Conservation (phyloP, 179 eudicot genomes). For the Nepenthes alata region DNA sequence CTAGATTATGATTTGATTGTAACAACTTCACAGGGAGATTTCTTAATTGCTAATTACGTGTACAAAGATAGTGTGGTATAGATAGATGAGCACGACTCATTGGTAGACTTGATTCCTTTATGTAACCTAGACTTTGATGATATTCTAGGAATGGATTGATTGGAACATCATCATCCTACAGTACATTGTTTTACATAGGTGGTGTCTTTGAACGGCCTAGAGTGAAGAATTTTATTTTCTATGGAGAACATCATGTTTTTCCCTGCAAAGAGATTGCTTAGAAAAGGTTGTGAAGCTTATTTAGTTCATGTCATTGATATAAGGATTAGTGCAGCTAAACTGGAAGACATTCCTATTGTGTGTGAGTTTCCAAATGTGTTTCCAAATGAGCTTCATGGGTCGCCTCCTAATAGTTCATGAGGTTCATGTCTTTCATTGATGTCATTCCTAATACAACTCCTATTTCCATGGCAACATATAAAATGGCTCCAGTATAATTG, state of each 20-base stretch:
- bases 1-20: too few relatives aligned
- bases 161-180: background rate
- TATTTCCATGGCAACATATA: background rate
- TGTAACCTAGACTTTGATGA: background rate
- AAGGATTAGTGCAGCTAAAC: background rate
- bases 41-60: too few relatives aligned
- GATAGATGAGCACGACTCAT: too few relatives aligned
- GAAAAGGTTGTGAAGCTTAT: too few relatives aligned
- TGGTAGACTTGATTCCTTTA: background rate
- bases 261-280: background rate
- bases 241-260: background rate
- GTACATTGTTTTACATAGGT: background rate
- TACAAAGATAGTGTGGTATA: too few relatives aligned
- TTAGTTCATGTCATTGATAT: background rate
- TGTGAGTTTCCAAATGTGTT: background rate
- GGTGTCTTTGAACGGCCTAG: background rate
- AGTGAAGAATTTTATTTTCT: background rate
- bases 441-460: background rate
- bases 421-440: background rate
- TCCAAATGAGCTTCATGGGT: background rate
- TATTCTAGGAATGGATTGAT: background rate
- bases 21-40: too few relatives aligned
- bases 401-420: conserved; percentile 1
- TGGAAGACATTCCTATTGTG: background rate
- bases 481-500: conserved; percentile 1